Evolutionary conservation across 305 asterid genomes (phyloP), one percentile per base, ranked within the genome.

Genomic region (Plantago lanceolata): DNA sequence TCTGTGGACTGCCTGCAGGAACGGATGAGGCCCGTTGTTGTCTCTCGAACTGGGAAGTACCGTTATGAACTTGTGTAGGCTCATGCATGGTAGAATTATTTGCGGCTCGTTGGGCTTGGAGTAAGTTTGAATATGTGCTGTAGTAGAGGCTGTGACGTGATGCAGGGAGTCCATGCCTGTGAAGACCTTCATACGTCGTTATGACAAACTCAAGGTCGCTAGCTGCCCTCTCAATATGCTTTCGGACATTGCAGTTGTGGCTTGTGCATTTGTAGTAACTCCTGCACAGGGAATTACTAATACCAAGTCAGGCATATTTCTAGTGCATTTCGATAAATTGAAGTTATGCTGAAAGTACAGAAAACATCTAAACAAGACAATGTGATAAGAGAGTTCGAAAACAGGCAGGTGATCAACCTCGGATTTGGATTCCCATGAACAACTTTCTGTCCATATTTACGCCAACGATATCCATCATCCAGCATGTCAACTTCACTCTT

Each of bases 371-470:
- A 12, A 40, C 45, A 40, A 11, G 2, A 40, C 3, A 40, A 60
- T 35, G 26, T 68, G 21, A 26, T 53, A 35, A 43, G 52, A 43
- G 52, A 51, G 28, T 24, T 51, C 54, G 47, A 33, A 54, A 59
- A 19, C 13, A 21, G 17, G 19, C 44, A 33, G 64, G 64, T 40
- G 58, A 50, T 31, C 31, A 60, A 90, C 98, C 97, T 90, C 71
- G 97, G 97, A 70, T 90, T 88, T 48, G 97, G 97, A 69, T 90
- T 90, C 71, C 97, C 97, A 73, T 88, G 88, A 45, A 88, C 97
- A 26, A 90, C 87, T 73, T 90, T 90, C 81, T 88, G 96, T 53
- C 97, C 97, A 35, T 90, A 90, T 71, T 90, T 90, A 65, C 96
- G 96, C 97, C 97, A 90, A 64, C 94, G 88, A 54, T 86, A 90